phyloP scores from a whole-genome alignment of 2,329 filamentous ascomycete genomes.

The Pyrenophora seminiperda region DNA sequence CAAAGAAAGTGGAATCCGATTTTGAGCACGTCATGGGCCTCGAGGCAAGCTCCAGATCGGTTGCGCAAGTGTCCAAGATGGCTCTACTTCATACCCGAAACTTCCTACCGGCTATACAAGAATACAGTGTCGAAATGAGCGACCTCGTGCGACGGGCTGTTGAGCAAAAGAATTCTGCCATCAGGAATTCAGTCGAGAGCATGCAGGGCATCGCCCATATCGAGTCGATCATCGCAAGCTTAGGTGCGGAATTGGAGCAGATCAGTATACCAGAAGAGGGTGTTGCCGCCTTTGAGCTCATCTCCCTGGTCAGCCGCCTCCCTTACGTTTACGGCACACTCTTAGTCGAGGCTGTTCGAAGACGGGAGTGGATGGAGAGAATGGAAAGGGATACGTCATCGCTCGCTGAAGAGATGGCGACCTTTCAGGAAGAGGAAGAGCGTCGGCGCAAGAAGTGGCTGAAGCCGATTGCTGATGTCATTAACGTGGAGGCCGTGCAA shows the following conservation, averaged over 20 bases:
- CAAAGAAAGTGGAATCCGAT: conserved; percentile 85
- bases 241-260: conserved; percentile 73
- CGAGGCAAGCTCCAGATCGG: conserved; percentile 67
- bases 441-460: conserved; percentile 89
- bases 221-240: conserved; percentile 72
- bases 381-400: conserved; percentile 85
- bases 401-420: conserved; percentile 88
- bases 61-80: conserved; percentile 67
- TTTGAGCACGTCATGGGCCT: conserved; percentile 77
- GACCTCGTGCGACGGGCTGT: conserved; percentile 58
- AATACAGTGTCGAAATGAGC: conserved; percentile 62
- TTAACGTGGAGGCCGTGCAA: conserved; percentile 69
- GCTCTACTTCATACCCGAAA: conserved; percentile 67
- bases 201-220: conserved; percentile 84
- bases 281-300: conserved; percentile 77
- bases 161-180: conserved; percentile 70
- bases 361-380: conserved; percentile 89
- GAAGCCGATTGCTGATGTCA: conserved; percentile 78
- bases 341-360: conserved; percentile 80
- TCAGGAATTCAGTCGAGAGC: conserved; percentile 68
- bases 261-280: conserved; percentile 77
- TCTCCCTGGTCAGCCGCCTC: conserved; percentile 79
- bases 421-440: conserved; percentile 90
- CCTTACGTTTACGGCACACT: conserved; percentile 91
- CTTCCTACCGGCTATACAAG: conserved; percentile 64